Base-by-base conservation (phyloP, 2,329 filamentous ascomycete genomes). In the Exophiala aquamarina region DNA sequence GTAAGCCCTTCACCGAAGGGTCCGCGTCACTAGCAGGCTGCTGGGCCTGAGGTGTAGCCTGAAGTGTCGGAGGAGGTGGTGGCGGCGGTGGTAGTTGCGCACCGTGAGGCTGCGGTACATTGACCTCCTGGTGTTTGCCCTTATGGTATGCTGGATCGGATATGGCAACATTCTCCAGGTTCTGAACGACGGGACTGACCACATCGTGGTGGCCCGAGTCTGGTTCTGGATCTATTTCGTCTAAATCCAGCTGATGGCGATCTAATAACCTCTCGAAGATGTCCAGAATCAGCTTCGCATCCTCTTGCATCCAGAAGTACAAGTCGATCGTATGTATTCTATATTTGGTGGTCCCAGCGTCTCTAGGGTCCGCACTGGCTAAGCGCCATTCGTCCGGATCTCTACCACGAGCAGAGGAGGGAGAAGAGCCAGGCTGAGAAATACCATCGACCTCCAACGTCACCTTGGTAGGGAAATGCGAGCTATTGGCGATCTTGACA, bases 301-400 rank as follows among this genome's bases (percentile, higher is more conserved):
- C 81, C 11, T 80, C 76, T 41, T 71, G 61, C 2, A 76, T 82
- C 82, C 82, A 85, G 57, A 84, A 77, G 57, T 85, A 85, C 14
- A 84, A 62, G 56, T 85, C 81, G 14, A 84, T 47, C 0, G 79
- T 81, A 58, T 84, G 79, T 4, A 85, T 64, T 42, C 72, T 75
- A 62, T 77, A 77, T 56, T 79, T 71, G 48, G 76, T 75, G 48
- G 73, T 75, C 44, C 72, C 74, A 44, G 77, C 71, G 52, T 76
- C 75, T 37, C 69, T 70, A 2, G 74, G 69, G 52, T 82, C 77
- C 39, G 67, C 71, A 14, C 69, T 71, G 4, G 77, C 74, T 10
- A 84, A 67, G 51, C 77, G 74, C 82, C 82, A 85, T 63, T 82
- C 70, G 47, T 68, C 63, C 11, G 63, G 61, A 43, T 61, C 62